phyloP scores from a whole-genome alignment of 2,329 filamentous ascomycete species.

The Dichotomopilus funicola region DNA sequence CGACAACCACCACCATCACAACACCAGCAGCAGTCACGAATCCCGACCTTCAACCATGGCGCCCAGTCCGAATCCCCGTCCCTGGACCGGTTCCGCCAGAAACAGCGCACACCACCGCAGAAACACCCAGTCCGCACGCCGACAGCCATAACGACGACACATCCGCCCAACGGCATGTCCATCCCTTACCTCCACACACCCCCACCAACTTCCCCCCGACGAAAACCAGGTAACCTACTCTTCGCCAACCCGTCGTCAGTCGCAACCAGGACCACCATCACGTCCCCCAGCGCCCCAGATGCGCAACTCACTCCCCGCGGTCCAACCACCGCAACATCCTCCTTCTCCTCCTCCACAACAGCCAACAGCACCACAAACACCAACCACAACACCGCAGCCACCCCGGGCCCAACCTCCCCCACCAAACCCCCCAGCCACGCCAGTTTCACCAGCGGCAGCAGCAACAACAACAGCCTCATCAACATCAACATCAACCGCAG shows the following conservation, averaged over 20 bases:
- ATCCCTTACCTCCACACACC: slow-evolving; percentile 7
- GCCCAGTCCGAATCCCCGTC: not conserved
- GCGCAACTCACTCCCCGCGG: not conserved
- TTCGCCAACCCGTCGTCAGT: not conserved
- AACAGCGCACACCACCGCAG: slow-evolving; percentile 5
- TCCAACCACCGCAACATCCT: not conserved
- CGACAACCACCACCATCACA: not conserved
- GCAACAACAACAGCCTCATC: not conserved
- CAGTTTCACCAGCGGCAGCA: not conserved
- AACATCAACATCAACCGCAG: not conserved
- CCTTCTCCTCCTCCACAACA: not conserved
- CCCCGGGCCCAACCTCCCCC: not conserved
- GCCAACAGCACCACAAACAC: not conserved
- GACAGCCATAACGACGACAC: not conserved
- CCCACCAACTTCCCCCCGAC: slow-evolving; percentile 10
- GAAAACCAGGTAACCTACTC: slow-evolving; percentile 1
- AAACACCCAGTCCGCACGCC: not conserved
- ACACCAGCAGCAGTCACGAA: not conserved
- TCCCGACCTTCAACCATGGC: not conserved
- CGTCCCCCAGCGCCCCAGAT: too few species aligned
- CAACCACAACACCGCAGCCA: not conserved
- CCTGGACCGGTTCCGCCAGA: not conserved
- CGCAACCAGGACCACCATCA: not conserved
- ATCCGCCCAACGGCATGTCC: not conserved
- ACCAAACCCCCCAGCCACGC: too few species aligned